Conservation (phyloP, 2,329 filamentous ascomycete species). For the Colletotrichum somersetense region DNA sequence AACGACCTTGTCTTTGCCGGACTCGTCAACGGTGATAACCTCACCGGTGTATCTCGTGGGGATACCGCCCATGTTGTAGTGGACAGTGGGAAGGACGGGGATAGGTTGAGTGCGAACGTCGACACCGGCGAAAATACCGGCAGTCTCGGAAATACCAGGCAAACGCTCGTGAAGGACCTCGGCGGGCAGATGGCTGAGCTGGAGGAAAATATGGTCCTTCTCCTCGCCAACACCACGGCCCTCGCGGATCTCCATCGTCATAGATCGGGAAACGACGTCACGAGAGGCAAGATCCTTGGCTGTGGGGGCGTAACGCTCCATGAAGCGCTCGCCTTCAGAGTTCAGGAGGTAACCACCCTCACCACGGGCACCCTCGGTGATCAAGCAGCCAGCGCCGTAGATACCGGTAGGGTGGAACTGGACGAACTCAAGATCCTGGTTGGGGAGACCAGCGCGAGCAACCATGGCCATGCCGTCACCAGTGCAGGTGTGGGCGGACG, state of each 20-base stretch:
- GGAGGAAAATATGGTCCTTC: constrained; percentile 98
- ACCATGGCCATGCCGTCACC: constrained; percentile 99
- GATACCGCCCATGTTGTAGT: constrained; percentile 99
- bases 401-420: constrained; percentile 99
- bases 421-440: constrained; percentile 99
- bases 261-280: constrained; percentile 96
- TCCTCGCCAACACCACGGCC: constrained; percentile 96
- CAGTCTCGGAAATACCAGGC: constrained; percentile 98
- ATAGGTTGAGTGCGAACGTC: constrained; percentile 98
- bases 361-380: constrained; percentile 97
- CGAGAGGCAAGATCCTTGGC: constrained; percentile 97
- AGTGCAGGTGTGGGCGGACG: constrained; percentile 97
- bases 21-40: constrained; percentile 87
- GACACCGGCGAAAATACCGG: constrained; percentile 95
- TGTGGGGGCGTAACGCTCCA: constrained; percentile 98
- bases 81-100: constrained; percentile 93
- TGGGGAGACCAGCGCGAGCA: constrained; percentile 94
- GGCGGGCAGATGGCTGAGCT: constrained; percentile 93
- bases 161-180: constrained; percentile 96
- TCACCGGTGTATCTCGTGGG: constrained; percentile 98
- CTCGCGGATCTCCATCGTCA: constrained; percentile 98
- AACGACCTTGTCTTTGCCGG: constrained; percentile 92
- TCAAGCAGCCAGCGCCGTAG: constrained; percentile 97
- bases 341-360: constrained; percentile 98
- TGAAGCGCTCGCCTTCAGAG: constrained; percentile 98